phyloP scores from a whole-genome alignment of 495 filamentous ascomycete genomes.

The Chaetomidium leptoderma region DNA sequence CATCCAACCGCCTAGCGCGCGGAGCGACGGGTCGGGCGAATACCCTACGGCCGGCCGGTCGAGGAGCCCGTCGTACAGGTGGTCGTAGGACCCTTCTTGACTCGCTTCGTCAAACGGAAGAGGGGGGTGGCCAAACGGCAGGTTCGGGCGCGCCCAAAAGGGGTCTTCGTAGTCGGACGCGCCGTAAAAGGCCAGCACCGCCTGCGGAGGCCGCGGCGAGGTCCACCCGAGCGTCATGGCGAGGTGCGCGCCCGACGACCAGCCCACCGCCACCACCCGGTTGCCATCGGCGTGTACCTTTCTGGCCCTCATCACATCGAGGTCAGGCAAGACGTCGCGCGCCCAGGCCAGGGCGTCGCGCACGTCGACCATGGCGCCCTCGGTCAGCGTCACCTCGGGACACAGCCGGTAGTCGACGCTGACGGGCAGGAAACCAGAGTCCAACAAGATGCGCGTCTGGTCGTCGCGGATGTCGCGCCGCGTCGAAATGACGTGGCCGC shows the following conservation, averaged over 20 bases:
- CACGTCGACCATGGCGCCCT: slow-evolving; percentile 51
- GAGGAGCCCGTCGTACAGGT: too few species aligned
- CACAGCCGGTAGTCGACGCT: slow-evolving; percentile 56
- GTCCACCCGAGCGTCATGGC: slow-evolving; percentile 50
- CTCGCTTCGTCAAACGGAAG: too few species aligned
- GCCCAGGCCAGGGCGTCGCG: slow-evolving; percentile 47
- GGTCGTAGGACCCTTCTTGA: too few species aligned
- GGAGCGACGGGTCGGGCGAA: too few species aligned
- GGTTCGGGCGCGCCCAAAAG: background rate
- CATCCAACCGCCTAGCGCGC: too few species aligned
- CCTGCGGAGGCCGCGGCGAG: slow-evolving; percentile 41
- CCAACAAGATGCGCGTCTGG: slow-evolving; percentile 41
- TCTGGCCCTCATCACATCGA: too few species aligned
- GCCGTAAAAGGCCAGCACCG: slow-evolving; percentile 52
- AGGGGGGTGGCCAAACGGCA: slow-evolving; percentile 20
- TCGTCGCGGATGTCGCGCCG: slow-evolving; percentile 42
- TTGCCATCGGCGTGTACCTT: too few species aligned
- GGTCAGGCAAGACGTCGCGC: slow-evolving; percentile 1
- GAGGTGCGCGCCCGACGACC: slow-evolving; percentile 54
- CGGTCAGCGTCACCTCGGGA: slow-evolving; percentile 46
- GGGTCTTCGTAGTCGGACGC: slow-evolving; percentile 32
- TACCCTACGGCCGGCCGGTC: too few species aligned
- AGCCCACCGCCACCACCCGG: slow-evolving; percentile 49
- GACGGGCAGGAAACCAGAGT: slow-evolving; percentile 47
- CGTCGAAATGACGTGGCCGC: slow-evolving; percentile 47